Base-by-base conservation (phyloP, 805 yeast species). In the Yarrowia sp. region DNA sequence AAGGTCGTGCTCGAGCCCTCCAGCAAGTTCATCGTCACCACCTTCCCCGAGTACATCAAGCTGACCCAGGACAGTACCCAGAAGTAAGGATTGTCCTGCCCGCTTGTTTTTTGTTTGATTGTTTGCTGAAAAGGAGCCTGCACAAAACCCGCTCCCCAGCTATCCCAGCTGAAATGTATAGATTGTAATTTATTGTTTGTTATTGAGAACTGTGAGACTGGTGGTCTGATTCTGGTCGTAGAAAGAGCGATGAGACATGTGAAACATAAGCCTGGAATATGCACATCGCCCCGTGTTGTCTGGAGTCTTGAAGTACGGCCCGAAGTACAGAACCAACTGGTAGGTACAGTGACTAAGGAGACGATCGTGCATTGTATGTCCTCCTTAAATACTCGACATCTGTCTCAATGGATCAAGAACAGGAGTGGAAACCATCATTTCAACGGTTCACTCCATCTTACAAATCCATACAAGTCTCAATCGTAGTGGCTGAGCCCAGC, bases 51-150 rank as follows among this genome's bases (percentile, higher is more conserved):
- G 32, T 51, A 51, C 58, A 51, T 51, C 42, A 35, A 33, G 42
- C 58, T 51, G 42, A 51, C 58, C 58, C 31, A 51, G 36, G 58
- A 51, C 58, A 51, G 58, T 51, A n/a, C 16, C 9, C 58, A 33
- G 24, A 51, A 27, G 42, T 51, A 18, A 35, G 10, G 0, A 18
- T 8, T 12, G 27, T 19, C 33, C 18, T 12, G 16, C 10, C 32
- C 13, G 14, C 10, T 18, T 10, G 22, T 1, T 47, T 16, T 31
- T 21, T 13, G 24, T 31, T 41, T 25, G 47, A 41, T 25, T 25
- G 33, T 42, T 44, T 42, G 49, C 49, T 42, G 22, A 42, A 39
- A 25, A 31, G 46, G 31, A 27, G 29, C n/a, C n/a, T n/a, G n/a
- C n/a, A n/a, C n/a, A n/a, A n/a, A n/a, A n/a, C 38, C 38, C n/a